phyloP scores from a whole-genome alignment of 2,329 filamentous ascomycete genomes.

The Sphaerulina populicola region DNA sequence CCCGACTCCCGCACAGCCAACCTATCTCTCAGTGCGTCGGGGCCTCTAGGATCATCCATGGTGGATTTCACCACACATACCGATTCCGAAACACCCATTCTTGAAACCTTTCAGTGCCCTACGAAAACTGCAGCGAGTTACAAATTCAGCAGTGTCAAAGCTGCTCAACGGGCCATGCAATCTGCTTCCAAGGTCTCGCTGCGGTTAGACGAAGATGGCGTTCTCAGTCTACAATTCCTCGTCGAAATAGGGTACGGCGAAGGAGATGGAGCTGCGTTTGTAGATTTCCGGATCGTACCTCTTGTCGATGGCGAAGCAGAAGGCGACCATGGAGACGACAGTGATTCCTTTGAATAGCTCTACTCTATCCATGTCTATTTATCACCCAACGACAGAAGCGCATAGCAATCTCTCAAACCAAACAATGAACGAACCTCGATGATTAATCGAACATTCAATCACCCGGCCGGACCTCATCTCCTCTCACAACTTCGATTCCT shows the following conservation, averaged over 20 bases:
- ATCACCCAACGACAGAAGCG: no score
- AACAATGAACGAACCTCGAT: no score
- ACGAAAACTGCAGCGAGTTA: slow-evolving; percentile 60
- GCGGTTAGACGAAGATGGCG: slow-evolving; percentile 76
- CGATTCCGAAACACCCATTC: slow-evolving; percentile 38
- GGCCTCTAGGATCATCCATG: slow-evolving; percentile 51
- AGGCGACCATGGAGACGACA: slow-evolving; percentile 27
- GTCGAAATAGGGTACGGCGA: slow-evolving; percentile 62
- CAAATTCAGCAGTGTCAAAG: slow-evolving; percentile 78
- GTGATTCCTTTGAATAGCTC: slow-evolving; percentile 8
- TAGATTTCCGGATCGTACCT: slow-evolving; percentile 77
- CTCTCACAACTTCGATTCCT: no score
- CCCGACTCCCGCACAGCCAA: slow-evolving; percentile 37
- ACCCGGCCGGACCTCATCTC: no score
- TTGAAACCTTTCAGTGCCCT: slow-evolving; percentile 64
- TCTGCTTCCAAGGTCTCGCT: slow-evolving; percentile 88
- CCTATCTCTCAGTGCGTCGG: slow-evolving; percentile 62
- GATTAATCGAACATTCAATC: no score
- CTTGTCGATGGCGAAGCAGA: slow-evolving; percentile 55
- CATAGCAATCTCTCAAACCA: no score
- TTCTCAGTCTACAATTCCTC: slow-evolving; percentile 93
- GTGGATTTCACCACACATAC: slow-evolving; percentile 48
- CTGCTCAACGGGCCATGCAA: slow-evolving; percentile 84
- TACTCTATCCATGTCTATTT: not conserved
- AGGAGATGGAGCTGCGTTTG: slow-evolving; percentile 52